Conservation (phyloP, 164 flowering plant species). For the Sextonia rubra region DNA sequence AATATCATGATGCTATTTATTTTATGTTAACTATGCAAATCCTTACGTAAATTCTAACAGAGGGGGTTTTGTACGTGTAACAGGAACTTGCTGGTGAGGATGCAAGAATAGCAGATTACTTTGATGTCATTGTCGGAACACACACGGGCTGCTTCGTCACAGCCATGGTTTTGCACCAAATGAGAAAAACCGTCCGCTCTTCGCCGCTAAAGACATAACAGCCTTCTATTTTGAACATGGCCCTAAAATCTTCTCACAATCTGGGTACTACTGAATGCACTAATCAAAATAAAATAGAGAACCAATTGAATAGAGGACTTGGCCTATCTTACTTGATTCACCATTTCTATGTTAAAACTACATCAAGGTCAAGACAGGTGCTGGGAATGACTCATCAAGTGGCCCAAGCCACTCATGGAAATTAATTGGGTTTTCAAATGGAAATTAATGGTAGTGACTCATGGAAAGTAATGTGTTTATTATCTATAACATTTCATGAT, state of each 20-base stretch:
- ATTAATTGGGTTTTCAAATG: too few relatives aligned
- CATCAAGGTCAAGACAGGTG: too few relatives aligned
- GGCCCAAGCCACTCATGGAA: too few relatives aligned
- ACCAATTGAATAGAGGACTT: too few relatives aligned
- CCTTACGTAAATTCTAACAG: too few relatives aligned
- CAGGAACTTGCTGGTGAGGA: conserved; percentile 26
- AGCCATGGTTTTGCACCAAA: conserved; percentile 33
- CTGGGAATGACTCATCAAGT: too few relatives aligned
- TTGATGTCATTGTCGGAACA: conserved; percentile 38
- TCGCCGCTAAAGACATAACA: conserved; percentile 32
- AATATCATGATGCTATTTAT: too few relatives aligned
- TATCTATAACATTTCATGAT: too few relatives aligned
- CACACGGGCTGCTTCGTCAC: conserved; percentile 38
- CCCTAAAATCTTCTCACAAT: conserved; percentile 32
- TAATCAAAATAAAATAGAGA: background rate
- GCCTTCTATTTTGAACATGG: conserved; percentile 21
- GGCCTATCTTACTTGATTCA: background rate
- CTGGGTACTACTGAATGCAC: conserved; percentile 1
- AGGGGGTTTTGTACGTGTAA: background rate
- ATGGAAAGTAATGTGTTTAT: too few relatives aligned
- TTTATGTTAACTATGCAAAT: too few relatives aligned
- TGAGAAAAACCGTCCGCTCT: conserved; percentile 28
- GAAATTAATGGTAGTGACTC: too few relatives aligned
- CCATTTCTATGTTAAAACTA: background rate
- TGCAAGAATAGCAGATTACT: conserved; percentile 34